phyloP scores from a whole-genome alignment of 2,329 filamentous ascomycete species.

The Pleochaeta shiraiana region DNA sequence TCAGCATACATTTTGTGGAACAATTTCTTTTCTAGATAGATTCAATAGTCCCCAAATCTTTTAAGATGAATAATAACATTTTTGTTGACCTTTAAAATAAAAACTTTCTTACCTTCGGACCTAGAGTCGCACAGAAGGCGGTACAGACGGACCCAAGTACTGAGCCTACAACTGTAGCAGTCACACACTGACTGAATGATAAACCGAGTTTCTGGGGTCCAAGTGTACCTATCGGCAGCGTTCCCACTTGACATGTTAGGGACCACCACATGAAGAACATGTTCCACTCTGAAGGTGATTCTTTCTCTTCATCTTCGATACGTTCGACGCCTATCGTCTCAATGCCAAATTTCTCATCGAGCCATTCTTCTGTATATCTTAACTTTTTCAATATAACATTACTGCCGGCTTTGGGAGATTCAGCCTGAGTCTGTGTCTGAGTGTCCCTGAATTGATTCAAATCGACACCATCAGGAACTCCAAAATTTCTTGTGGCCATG shows the following conservation, averaged over 20 bases:
- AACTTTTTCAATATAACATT: slow-evolving; percentile 13
- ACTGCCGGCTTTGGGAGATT: slow-evolving; percentile 5
- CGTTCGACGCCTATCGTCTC: slow-evolving; percentile 27
- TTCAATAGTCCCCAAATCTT: too few species aligned
- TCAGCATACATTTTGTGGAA: not conserved
- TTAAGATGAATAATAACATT: too few species aligned
- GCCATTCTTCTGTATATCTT: slow-evolving; percentile 20
- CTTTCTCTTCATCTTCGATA: slow-evolving; percentile 23
- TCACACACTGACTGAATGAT: slow-evolving; percentile 22
- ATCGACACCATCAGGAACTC: too few species aligned
- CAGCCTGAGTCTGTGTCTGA: too few species aligned
- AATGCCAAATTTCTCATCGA: slow-evolving; percentile 25
- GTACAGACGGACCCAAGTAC: slow-evolving; percentile 22
- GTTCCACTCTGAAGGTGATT: slow-evolving; percentile 22
- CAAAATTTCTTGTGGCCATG: too few species aligned
- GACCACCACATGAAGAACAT: slow-evolving; percentile 25
- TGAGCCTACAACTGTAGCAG: slow-evolving; percentile 21
- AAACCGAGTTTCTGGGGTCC: slow-evolving; percentile 28
- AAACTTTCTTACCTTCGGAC: slow-evolving; percentile 21
- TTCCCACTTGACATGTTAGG: slow-evolving; percentile 22
- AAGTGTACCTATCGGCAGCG: slow-evolving; percentile 22
- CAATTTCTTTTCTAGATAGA: too few species aligned
- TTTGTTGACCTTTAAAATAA: too few species aligned
- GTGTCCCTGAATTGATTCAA: too few species aligned
- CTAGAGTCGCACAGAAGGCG: slow-evolving; percentile 22